Evolutionary conservation across 331 rosid genomes (phyloP).

Genomic region (Saraca asoca): DNA sequence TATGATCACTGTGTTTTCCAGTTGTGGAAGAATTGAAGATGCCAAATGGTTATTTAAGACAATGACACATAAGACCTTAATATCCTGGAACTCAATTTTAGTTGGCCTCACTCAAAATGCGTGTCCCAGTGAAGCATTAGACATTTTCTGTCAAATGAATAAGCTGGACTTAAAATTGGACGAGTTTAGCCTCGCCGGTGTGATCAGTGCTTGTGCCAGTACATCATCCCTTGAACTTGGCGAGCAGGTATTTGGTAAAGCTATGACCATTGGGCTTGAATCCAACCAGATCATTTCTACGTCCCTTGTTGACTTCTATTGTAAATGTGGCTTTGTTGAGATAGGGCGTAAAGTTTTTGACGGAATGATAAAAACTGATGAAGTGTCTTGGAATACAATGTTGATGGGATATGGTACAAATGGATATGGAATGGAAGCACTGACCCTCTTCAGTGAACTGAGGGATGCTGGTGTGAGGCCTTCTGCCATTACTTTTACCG

Average conservation of each 20-base stretch:
- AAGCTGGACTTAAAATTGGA: slow-evolving; percentile 56
- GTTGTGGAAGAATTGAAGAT: slow-evolving; percentile 70
- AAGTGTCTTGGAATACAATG: slow-evolving; percentile 84
- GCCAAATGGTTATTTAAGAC: slow-evolving; percentile 57
- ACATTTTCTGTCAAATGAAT: slow-evolving; percentile 62
- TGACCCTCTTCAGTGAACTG: slow-evolving; percentile 63
- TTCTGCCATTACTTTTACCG: slow-evolving; percentile 65
- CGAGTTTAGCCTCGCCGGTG: slow-evolving; percentile 74
- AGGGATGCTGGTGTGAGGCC: slow-evolving; percentile 52
- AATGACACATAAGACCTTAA: slow-evolving; percentile 58
- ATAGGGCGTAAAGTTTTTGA: slow-evolving; percentile 58
- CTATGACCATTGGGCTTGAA: slow-evolving; percentile 62
- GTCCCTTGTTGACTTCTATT: slow-evolving; percentile 77
- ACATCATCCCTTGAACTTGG: slow-evolving; percentile 71
- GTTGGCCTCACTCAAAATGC: slow-evolving; percentile 73
- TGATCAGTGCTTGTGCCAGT: slow-evolving; percentile 69
- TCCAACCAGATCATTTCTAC: slow-evolving; percentile 55
- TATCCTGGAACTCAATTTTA: slow-evolving; percentile 83
- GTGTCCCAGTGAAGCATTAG: slow-evolving; percentile 59
- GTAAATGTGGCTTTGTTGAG: slow-evolving; percentile 75
- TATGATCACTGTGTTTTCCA: slow-evolving; percentile 71
- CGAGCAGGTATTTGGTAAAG: slow-evolving; percentile 69
- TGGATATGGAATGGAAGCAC: slow-evolving; percentile 74
- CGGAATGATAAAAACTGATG: slow-evolving; percentile 56
- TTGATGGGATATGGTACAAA: slow-evolving; percentile 83